Evolutionary conservation across 2,329 filamentous ascomycete genomes (phyloP).

Genomic region (Nigrospora sphaerica): DNA sequence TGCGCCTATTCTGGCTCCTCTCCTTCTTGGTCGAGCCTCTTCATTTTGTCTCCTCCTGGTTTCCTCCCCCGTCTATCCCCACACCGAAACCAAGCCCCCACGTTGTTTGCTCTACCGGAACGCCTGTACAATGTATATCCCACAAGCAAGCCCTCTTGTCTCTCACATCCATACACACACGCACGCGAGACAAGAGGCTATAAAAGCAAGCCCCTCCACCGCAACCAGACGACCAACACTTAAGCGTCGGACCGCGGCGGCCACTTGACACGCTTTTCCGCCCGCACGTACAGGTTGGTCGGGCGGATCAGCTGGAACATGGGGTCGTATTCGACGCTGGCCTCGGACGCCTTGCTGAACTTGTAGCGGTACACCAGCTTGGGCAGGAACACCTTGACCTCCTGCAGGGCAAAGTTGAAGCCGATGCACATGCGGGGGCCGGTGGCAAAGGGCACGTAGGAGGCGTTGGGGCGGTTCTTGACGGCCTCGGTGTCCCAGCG

Average conservation of each 20-base stretch:
- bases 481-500: slow-evolving; percentile 49
- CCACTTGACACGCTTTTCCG: slow-evolving; percentile 41
- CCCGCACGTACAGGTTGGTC: slow-evolving; percentile 44
- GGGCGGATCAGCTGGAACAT: slow-evolving; percentile 52
- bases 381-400: slow-evolving; percentile 51
- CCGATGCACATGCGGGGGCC: slow-evolving; percentile 54
- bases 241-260: slow-evolving; percentile 20
- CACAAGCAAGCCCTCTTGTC: too few relatives aligned
- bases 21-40: too few relatives aligned
- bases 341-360: slow-evolving; percentile 43
- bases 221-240: background rate
- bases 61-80: too few relatives aligned
- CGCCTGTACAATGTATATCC: too few relatives aligned
- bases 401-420: slow-evolving; percentile 56
- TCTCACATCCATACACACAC: too few relatives aligned
- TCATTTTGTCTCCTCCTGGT: too few relatives aligned
- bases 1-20: too few relatives aligned
- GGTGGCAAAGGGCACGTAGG: slow-evolving; percentile 52
- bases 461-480: slow-evolving; percentile 40
- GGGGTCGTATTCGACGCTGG: slow-evolving; percentile 49
- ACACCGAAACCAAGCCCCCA: too few relatives aligned
- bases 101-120: too few relatives aligned
- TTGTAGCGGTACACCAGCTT: slow-evolving; percentile 54
- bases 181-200: too few relatives aligned
- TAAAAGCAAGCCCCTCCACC: background rate